phyloP scores from a whole-genome alignment of 495 filamentous ascomycete genomes.

The Aspergillus ellipticus region DNA sequence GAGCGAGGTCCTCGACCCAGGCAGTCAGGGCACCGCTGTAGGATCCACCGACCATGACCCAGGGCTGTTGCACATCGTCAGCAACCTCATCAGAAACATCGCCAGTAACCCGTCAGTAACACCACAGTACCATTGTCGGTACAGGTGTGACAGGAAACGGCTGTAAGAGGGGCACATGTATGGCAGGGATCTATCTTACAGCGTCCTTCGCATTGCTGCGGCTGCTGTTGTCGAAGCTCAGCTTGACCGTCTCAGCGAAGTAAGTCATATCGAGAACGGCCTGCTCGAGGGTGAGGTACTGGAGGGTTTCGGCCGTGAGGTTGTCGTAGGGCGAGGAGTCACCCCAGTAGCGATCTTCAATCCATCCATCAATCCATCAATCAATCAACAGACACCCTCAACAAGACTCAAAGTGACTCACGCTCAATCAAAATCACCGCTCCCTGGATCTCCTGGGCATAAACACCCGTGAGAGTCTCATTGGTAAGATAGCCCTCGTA shows the following conservation, averaged over 20 bases:
- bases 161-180: no score
- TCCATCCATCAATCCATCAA: background rate
- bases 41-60: slow-evolving; percentile 61
- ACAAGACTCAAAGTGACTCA: no score
- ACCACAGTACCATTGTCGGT: no score
- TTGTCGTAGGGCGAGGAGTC: slow-evolving; percentile 55
- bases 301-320: slow-evolving; percentile 53
- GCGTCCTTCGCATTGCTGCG: slow-evolving; percentile 52
- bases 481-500: slow-evolving; percentile 52
- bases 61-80: no score
- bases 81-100: no score
- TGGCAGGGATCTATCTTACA: slow-evolving; percentile 19
- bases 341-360: slow-evolving; percentile 57
- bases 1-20: slow-evolving; percentile 56
- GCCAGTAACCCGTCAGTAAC: no score
- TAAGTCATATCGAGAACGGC: slow-evolving; percentile 58
- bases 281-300: slow-evolving; percentile 60
- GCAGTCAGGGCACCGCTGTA: slow-evolving; percentile 62
- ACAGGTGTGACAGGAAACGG: no score
- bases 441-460: slow-evolving; percentile 52
- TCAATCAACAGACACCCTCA: background rate
- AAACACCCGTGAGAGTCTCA: slow-evolving; percentile 45
- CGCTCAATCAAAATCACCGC: slow-evolving; percentile 58
- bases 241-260: slow-evolving; percentile 56
- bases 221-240: slow-evolving; percentile 54